A percentile compares a stretch with the other conserved stretches of the same genome.
phyloP scores from a whole-genome alignment of 2,329 filamentous ascomycete species.

The Cladobotryum mycophilum region DNA sequence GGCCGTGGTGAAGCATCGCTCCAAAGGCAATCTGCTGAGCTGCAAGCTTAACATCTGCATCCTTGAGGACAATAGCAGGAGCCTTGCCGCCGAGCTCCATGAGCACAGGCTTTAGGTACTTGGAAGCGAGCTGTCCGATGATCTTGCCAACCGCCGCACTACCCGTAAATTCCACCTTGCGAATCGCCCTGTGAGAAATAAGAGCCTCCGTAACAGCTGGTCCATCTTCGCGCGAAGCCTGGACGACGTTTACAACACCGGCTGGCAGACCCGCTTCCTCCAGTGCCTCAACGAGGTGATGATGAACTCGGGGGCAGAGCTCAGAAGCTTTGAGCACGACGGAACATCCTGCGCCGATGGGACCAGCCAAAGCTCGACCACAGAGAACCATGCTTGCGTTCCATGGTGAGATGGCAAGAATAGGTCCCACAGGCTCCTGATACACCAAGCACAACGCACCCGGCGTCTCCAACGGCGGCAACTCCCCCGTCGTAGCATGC shows the following conservation, averaged over 20 bases:
- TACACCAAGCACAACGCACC: conserved; percentile 2
- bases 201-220: conserved; percentile 28
- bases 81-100: conserved; percentile 45
- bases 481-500: not conserved
- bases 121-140: conserved; percentile 30
- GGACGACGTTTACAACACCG: conserved; percentile 34
- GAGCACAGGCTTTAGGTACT: conserved; percentile 38
- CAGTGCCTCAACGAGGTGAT: conserved; percentile 28
- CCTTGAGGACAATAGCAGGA: conserved; percentile 35
- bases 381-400: not conserved
- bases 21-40: conserved; percentile 22
- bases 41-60: conserved; percentile 38
- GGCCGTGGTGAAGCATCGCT: conserved; percentile 38
- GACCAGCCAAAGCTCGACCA: not conserved
- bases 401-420: conserved; percentile 74
- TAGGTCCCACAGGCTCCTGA: conserved; percentile 72
- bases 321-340: conserved; percentile 28
- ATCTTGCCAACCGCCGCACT: conserved; percentile 36
- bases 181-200: conserved; percentile 30
- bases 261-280: conserved; percentile 36
- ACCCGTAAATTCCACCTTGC: conserved; percentile 40
- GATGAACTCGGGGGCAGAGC: conserved; percentile 24
- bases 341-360: conserved; percentile 3
- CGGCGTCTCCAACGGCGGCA: not conserved
- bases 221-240: conserved; percentile 26